Evolutionary conservation across 805 yeast species (phyloP).

Genomic region (Hanseniaspora mollemarum): DNA sequence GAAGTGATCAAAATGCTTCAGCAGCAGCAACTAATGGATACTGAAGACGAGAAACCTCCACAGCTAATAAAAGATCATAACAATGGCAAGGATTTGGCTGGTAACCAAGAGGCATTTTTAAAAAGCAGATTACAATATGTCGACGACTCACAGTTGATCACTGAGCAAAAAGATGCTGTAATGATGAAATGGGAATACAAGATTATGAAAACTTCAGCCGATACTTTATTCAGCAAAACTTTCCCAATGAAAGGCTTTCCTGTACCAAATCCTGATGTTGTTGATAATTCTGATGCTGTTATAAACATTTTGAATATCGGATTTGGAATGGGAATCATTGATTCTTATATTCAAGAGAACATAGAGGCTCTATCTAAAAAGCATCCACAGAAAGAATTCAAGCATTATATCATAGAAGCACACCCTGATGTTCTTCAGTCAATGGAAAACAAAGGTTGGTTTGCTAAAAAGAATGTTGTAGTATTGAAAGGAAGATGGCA

Average conservation of each 20-base stretch:
- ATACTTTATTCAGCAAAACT: slow-evolving; percentile 47
- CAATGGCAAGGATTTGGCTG: slow-evolving; percentile 43
- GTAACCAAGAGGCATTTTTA: slow-evolving; percentile 52
- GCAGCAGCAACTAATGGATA: slow-evolving; percentile 19
- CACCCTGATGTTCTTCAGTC: slow-evolving; percentile 79
- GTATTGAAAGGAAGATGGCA: slow-evolving; percentile 90
- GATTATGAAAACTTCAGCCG: slow-evolving; percentile 71
- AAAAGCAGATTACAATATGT: slow-evolving; percentile 54
- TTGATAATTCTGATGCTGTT: slow-evolving; percentile 32
- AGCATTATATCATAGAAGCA: slow-evolving; percentile 85
- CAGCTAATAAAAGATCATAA: slow-evolving; percentile 22
- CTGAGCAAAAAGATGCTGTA: slow-evolving; percentile 73
- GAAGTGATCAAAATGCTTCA: slow-evolving; percentile 17
- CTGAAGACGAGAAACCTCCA: slow-evolving; percentile 19
- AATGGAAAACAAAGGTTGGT: slow-evolving; percentile 71
- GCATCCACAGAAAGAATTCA: slow-evolving; percentile 36
- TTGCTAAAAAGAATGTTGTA: slow-evolving; percentile 56
- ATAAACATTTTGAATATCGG: slow-evolving; percentile 69
- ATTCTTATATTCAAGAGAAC: slow-evolving; percentile 51
- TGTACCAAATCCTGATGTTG: slow-evolving; percentile 17
- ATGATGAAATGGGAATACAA: slow-evolving; percentile 96
- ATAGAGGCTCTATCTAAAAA: slow-evolving; percentile 25
- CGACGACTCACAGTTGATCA: slow-evolving; percentile 54
- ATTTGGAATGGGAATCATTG: slow-evolving; percentile 95
- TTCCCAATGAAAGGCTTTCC: slow-evolving; percentile 19